Evolutionary conservation across 805 yeast genomes (phyloP).

Genomic region (Saccharomyces mikatae): DNA sequence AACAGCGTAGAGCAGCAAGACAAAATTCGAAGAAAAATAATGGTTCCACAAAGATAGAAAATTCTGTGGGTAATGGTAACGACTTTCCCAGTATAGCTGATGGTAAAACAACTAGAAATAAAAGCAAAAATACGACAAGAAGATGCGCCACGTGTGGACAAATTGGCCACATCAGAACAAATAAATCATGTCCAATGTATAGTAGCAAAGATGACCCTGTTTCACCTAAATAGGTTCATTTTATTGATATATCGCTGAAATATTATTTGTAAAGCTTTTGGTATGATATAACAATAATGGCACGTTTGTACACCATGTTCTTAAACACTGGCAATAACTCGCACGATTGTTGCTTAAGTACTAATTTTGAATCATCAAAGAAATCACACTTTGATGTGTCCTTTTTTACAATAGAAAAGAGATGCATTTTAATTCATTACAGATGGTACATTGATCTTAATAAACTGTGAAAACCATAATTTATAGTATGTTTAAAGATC

Average conservation of each 20-base stretch:
- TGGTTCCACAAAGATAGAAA: slow-evolving; percentile 5
- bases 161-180: slow-evolving; percentile 88
- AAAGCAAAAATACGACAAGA: slow-evolving; percentile 45
- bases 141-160: slow-evolving; percentile 95
- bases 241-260: background rate
- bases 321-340: background rate
- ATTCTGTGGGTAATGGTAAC: slow-evolving; percentile 13
- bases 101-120: slow-evolving; percentile 14
- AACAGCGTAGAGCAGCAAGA: slow-evolving; percentile 55
- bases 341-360: background rate
- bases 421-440: no score
- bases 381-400: no score
- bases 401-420: no score
- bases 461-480: no score
- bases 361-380: no score
- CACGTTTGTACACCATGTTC: background rate
- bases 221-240: background rate
- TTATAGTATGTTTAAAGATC: no score
- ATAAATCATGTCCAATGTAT: slow-evolving; percentile 82
- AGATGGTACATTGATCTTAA: no score
- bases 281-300: background rate
- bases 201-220: slow-evolving; percentile 11
- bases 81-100: slow-evolving; percentile 3
- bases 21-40: slow-evolving; percentile 39
- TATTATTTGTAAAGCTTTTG: background rate